Conservation (phyloP, 768 basidiomycete species). For the Hebeloma cylindrosporum region DNA sequence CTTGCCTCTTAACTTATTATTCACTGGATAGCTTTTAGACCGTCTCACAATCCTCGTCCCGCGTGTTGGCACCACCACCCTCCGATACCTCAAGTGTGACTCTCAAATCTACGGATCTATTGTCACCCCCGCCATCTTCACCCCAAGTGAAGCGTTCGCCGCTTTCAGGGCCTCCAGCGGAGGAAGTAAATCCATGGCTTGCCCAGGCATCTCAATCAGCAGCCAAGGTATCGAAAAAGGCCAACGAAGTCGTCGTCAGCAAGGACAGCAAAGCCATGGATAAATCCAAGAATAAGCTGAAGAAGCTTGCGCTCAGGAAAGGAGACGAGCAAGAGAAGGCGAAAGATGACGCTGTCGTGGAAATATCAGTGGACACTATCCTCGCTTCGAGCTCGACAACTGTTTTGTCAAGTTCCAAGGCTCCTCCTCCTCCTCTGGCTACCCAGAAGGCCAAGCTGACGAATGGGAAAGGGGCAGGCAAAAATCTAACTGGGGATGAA, state of each 20-base stretch:
- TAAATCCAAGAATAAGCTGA: slow-evolving; percentile 74
- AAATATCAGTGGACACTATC: slow-evolving; percentile 64
- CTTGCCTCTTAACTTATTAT: not conserved
- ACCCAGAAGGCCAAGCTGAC: slow-evolving; percentile 1
- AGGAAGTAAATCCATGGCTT: slow-evolving; percentile 81
- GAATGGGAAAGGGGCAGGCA: slow-evolving; percentile 30
- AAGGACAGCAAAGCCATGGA: slow-evolving; percentile 60
- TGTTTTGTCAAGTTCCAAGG: slow-evolving; percentile 29
- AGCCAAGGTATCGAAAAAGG: slow-evolving; percentile 61
- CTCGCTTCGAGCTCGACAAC: slow-evolving; percentile 41
- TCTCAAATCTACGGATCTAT: slow-evolving; percentile 55
- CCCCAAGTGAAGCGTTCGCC: slow-evolving; percentile 15
- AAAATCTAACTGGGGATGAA: slow-evolving; percentile 47
- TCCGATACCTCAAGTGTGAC: slow-evolving; percentile 71
- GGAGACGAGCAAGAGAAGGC: slow-evolving; percentile 58
- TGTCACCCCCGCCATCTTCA: slow-evolving; percentile 41
- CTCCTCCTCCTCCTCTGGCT: too few relatives aligned
- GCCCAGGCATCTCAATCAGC: slow-evolving; percentile 23
- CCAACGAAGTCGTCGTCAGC: slow-evolving; percentile 69
- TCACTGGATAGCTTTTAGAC: slow-evolving; percentile 13
- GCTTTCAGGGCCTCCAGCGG: slow-evolving; percentile 13
- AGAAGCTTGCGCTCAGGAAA: slow-evolving; percentile 59
- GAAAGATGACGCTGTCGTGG: slow-evolving; percentile 74
- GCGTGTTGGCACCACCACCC: slow-evolving; percentile 31
- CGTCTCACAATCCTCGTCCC: slow-evolving; percentile 15